Evolutionary conservation across 2,329 filamentous ascomycete species (phyloP), one percentile per base, ranked within the genome.

Genomic region (Tolypocladium endophyticum): DNA sequence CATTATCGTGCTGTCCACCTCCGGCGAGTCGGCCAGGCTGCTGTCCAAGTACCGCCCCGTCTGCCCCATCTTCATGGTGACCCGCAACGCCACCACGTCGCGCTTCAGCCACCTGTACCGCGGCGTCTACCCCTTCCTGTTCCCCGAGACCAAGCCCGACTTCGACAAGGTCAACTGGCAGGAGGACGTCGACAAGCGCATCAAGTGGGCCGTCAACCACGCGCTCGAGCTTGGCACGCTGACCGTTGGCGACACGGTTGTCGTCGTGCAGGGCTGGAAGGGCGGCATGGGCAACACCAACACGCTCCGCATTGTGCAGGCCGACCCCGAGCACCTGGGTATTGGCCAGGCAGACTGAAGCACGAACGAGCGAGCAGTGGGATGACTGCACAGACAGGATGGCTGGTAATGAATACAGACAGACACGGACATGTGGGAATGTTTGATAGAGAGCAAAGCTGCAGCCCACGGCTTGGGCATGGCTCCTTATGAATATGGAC

Each of bases 41-140:
- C 83, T 97, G 67, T 96, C 93, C 81, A 99, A 99, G 82, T 99
- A 97, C 82, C 90, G 94, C 72, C 94, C 94, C 57, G 92, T 97
- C 65, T 97, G 93, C 85, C 94, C 94, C 69, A 97, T 99, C 79
- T 93, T 99, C 82, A 97, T 97, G 93, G 90, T 99, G 65, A 96
- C 93, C 65, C 88, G 94, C 70, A 96, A 89, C 74, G 78, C 86
- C 56, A 86, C 84, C 65, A 90, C 94, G 58, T 89, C 92, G 62
- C 85, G 94, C 77, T 97, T 94, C 77, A 89, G 87, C 66, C 94
- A 99, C 77, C 79, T 99, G 74, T 97, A 97, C 81, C 93, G 94
- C 73, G 94, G 94, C 69, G 93, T 99, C 63, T 99, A 97, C 74
- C 94, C 94, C 61, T 99, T 99, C 88, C 82, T 89, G 71, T 97